phyloP scores from a whole-genome alignment of 2,329 filamentous ascomycete genomes.

The Diaporthe capsici region DNA sequence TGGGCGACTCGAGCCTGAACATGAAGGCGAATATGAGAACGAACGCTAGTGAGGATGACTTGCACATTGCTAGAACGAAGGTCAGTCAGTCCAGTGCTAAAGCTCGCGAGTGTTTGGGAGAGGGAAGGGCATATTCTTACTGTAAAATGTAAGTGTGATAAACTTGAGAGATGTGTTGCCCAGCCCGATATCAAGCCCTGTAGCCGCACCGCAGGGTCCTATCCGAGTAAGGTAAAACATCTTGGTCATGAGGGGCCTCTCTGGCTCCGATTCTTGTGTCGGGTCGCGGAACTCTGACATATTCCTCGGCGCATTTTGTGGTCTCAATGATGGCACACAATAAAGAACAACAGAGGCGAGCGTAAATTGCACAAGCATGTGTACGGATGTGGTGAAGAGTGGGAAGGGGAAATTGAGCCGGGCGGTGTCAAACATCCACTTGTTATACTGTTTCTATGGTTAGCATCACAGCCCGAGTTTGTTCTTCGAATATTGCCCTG shows the following conservation, averaged over 20 bases:
- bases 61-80: constrained; percentile 84
- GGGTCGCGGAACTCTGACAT: constrained; percentile 55
- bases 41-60: constrained; percentile 95
- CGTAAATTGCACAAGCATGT: constrained; percentile 95
- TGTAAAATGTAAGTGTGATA: constrained; percentile 97
- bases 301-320: constrained; percentile 62
- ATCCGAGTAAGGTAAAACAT: constrained; percentile 94
- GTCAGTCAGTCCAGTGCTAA: constrained; percentile 44
- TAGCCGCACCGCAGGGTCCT: constrained; percentile 91
- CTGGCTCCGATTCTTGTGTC: constrained; percentile 65
- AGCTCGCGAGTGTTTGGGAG: background rate
- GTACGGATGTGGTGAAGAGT: constrained; percentile 92
- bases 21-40: constrained; percentile 95
- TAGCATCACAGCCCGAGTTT: background rate
- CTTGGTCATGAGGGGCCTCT: constrained; percentile 81
- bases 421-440: constrained; percentile 97
- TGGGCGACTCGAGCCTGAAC: constrained; percentile 91
- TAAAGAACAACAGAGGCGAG: constrained; percentile 84
- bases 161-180: constrained; percentile 97
- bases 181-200: constrained; percentile 93
- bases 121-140: constrained; percentile 57
- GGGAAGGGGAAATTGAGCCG: constrained; percentile 93
- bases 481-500: background rate
- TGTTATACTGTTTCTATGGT: constrained; percentile 82
- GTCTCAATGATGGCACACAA: constrained; percentile 85